Conservation (phyloP, 192 early-diverging fungal species). For the Gorgonomyces haynaldii region DNA sequence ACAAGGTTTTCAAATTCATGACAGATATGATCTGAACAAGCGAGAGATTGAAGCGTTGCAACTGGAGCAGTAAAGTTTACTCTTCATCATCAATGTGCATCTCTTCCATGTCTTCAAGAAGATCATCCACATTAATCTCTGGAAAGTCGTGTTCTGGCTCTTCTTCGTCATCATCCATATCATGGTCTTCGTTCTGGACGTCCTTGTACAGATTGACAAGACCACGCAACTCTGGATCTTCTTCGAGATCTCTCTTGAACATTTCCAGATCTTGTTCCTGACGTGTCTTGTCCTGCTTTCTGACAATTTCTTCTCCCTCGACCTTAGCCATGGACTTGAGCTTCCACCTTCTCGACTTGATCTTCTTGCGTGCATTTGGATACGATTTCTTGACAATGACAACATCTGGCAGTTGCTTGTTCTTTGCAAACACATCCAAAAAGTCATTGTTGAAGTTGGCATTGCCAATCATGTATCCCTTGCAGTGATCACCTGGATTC, state of each 20-base stretch:
- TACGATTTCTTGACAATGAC: constrained; percentile 88
- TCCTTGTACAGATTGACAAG: constrained; percentile 90
- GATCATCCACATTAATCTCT: constrained; percentile 82
- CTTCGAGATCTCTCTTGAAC: constrained; percentile 96
- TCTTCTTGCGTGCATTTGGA: constrained; percentile 77
- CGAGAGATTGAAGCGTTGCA: too few relatives aligned
- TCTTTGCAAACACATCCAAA: constrained; percentile 57
- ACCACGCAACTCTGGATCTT: constrained; percentile 90
- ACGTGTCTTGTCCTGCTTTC: constrained; percentile 57
- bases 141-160: constrained; percentile 81
- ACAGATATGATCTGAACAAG: too few relatives aligned
- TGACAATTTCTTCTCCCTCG: constrained; percentile 58
- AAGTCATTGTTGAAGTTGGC: constrained; percentile 85
- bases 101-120: constrained; percentile 76
- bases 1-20: too few relatives aligned
- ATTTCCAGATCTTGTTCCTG: constrained; percentile 85
- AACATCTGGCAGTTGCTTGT: constrained; percentile 67
- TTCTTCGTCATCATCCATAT: constrained; percentile 53
- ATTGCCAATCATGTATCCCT: constrained; percentile 81
- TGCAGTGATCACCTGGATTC: constrained; percentile 78
- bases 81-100: constrained; percentile 55
- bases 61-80: too few relatives aligned
- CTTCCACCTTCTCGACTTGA: constrained; percentile 80
- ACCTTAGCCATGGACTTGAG: constrained; percentile 80
- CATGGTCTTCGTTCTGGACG: constrained; percentile 20